Evolutionary conservation across 2,329 filamentous ascomycete species (phyloP), one percentile per base, ranked within the genome.

Genomic region (Dactylellina sp.): DNA sequence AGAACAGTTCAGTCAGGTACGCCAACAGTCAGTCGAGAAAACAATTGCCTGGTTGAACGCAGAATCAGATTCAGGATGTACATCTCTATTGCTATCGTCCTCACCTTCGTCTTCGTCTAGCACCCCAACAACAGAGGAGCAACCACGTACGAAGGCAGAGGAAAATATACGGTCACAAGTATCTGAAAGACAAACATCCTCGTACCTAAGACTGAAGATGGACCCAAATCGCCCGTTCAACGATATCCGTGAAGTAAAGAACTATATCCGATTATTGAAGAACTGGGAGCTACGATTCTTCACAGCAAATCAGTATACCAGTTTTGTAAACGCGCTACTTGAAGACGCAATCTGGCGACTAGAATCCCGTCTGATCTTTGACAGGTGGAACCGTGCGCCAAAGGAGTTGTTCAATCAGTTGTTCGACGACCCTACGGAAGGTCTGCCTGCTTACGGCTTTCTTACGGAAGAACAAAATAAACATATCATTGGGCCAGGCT

Each of bases 271-370:
- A 5, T 22, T 66, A 9, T 2, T 5, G 5, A 9, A 32, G 1
- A 44, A 44, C 18, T 55, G 46, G 0, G 2, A 28, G 16, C 55
- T 74, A 7, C 6, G 7, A 1, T 0, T 4, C 2, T 25, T 74
- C 14, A 32, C 16, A 0, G 24, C 61, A 0, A 14, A 42, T 2
- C 4, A 49, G n/a, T 66, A 66, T n/a, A 62, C 46, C 18, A 39
- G 14, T 4, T 74, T 74, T n/a, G 70, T 57, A 9, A 25, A 74
- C 1, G 24, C 9, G 14, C 57, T 60, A 12, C 42, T 65, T 14
- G 61, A 66, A n/a, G 70, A 74, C 32, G 70, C 70, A 16, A 39
- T 66, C 6, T 74, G 61, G 61, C 52, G 70, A 35, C 9, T 74
- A 24, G 70, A 74, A 35, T 44, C 39, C 1, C 70, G 70, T 7